A percentile compares a stretch with the other conserved stretches of the same genome.
phyloP scores from a whole-genome alignment of 2,329 filamentous ascomycete genomes.

The Aureobasidium lini region DNA sequence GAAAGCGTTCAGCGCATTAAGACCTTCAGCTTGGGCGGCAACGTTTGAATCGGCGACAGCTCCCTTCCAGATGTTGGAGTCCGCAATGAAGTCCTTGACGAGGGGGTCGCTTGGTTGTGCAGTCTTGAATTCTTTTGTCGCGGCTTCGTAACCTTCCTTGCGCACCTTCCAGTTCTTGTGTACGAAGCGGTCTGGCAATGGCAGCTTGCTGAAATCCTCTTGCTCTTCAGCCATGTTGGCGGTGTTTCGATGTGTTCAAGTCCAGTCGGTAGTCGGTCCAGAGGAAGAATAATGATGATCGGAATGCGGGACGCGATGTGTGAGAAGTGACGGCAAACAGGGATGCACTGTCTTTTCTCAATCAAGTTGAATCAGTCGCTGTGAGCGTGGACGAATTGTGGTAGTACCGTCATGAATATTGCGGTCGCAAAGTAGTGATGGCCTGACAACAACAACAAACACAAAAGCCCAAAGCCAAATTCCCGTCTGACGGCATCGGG shows the following conservation, averaged over 20 bases:
- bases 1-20: constrained; percentile 82
- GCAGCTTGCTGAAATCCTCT: constrained; percentile 74
- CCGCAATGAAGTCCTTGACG: constrained; percentile 80
- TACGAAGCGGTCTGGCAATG: constrained; percentile 69
- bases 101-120: constrained; percentile 78
- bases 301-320: background rate
- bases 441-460: constrained; percentile 5
- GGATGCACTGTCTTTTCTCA: background rate
- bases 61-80: constrained; percentile 81
- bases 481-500: constrained; percentile 9
- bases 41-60: constrained; percentile 94
- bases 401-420: background rate
- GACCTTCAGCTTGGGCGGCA: constrained; percentile 88
- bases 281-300: background rate
- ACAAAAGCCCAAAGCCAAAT: constrained; percentile 6
- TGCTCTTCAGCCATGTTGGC: constrained; percentile 68
- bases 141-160: constrained; percentile 91
- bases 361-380: background rate
- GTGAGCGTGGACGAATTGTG: background rate
- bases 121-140: constrained; percentile 74
- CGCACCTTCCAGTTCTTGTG: constrained; percentile 98
- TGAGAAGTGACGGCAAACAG: background rate
- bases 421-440: background rate
- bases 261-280: background rate
- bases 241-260: background rate